phyloP scores from a whole-genome alignment of 805 yeast species.

The Candida manassasensis region DNA sequence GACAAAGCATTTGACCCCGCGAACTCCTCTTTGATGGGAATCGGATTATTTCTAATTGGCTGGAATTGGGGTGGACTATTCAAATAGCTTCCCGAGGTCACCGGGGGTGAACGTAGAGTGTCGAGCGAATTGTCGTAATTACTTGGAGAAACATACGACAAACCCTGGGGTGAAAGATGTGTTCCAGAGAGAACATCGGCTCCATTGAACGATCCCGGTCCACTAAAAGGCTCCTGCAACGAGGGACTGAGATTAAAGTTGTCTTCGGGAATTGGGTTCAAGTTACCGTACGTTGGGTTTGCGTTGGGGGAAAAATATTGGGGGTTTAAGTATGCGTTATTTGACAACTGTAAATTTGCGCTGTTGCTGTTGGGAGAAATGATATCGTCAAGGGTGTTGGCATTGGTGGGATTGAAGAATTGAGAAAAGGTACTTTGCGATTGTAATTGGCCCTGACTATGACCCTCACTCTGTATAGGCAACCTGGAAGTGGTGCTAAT shows the following conservation, averaged over 20 bases:
- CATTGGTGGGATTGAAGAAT: conserved; percentile 13
- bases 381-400: conserved; percentile 32
- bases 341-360: conserved; percentile 5
- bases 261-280: conserved; percentile 32
- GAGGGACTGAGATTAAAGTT: conserved; percentile 26
- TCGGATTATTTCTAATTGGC: conserved; percentile 9
- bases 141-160: conserved; percentile 30
- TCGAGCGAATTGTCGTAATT: conserved; percentile 25
- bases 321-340: conserved; percentile 24
- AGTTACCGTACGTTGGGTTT: conserved; percentile 20
- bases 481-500: conserved; percentile 10
- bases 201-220: conserved; percentile 18
- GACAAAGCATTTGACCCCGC: conserved; percentile 16
- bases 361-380: conserved; percentile 26
- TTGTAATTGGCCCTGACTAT: conserved; percentile 9
- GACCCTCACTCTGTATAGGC: conserved; percentile 6
- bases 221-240: conserved; percentile 27
- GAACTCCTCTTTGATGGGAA: conserved; percentile 8
- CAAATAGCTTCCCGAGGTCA: conserved; percentile 22
- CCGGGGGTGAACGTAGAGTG: conserved; percentile 32
- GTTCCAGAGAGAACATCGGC: conserved; percentile 22
- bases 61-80: conserved; percentile 34
- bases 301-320: conserved; percentile 40
- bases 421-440: conserved; percentile 7
- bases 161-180: conserved; percentile 32